Evolutionary conservation across 2,329 filamentous ascomycete species (phyloP).

Genomic region (Cladobotryum protrusum): DNA sequence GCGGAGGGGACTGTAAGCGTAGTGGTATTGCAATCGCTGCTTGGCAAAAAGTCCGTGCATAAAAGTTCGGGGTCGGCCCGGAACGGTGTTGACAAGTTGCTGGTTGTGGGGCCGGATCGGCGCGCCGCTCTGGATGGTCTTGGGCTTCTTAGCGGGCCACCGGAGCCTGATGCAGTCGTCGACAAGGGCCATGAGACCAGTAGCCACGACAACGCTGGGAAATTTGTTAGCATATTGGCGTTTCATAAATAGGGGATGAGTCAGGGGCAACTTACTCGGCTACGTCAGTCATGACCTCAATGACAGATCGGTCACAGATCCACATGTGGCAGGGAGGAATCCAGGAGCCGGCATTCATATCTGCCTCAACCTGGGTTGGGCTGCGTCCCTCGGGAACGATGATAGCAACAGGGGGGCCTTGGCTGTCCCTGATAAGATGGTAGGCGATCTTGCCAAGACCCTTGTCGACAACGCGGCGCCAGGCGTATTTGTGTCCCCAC

Average conservation of each 20-base stretch:
- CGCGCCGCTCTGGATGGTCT: constrained; percentile 3
- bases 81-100: background rate
- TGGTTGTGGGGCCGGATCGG: constrained; percentile 9
- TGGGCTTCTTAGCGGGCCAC: constrained; percentile 51
- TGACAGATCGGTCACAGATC: constrained; percentile 69
- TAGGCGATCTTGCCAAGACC: constrained; percentile 66
- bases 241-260: background rate
- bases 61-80: constrained; percentile 4
- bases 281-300: constrained; percentile 68
- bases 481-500: constrained; percentile 81
- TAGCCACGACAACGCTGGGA: constrained; percentile 73
- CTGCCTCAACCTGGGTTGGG: constrained; percentile 61
- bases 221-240: background rate
- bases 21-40: background rate
- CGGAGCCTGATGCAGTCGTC: constrained; percentile 84
- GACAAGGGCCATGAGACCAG: constrained; percentile 80
- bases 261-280: constrained; percentile 62
- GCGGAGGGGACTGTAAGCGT: constrained; percentile 7
- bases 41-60: constrained; percentile 31
- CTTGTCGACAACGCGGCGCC: constrained; percentile 71
- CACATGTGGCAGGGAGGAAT: constrained; percentile 85
- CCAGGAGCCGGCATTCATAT: constrained; percentile 78
- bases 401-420: constrained; percentile 62
- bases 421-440: constrained; percentile 66
- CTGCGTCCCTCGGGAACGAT: constrained; percentile 77